Evolutionary conservation across 306 rosid species (phyloP), one percentile per base, ranked within the genome.

Genomic region (Sphenostylis stenocarpa): DNA sequence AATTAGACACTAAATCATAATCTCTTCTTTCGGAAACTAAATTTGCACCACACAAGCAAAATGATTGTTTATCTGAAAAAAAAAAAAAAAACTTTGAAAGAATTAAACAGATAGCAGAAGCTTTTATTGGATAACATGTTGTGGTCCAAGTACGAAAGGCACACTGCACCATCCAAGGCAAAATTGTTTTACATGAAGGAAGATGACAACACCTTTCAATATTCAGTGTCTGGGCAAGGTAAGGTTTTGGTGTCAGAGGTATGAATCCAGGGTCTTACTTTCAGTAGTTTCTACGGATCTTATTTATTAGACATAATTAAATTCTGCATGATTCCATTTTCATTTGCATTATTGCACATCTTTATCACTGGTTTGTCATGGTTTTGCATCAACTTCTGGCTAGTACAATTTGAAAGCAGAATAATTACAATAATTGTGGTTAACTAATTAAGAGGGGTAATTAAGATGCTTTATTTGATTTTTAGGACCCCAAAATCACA

Each of bases 401-500:
- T 39, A 63, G 29, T 38, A 62, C 10, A 56, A 78, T 65, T 80
- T 72, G 47, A 84, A 87, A 51, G 31, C 10, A 64, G 0, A 45
- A 38, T 38, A 9, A 38, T 38, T 2, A 38, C 9, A 0, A 38
- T 38, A 36, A 34, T 33, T 84, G 63, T 78, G 83, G 75, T 52
- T 82, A 80, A 82, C 82, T 83, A 51, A 82, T 84, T 83, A 51
- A 63, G 78, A 24, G 75, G 75, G 72, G n/a, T n/a, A n/a, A n/a
- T 81, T 85, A 85, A 87, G 89, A 83, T 85, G 81, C 96, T 86
- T 72, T 71, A 77, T 84, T 64, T 19, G 67, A n/a, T n/a, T n/a
- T 3, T 62, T 62, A 73, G 84, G 82, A 64, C 81, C 88, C 81
- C 86, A 81, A 81, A 80, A 68, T 63, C 88, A 87, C 47, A 67